Percentiles rank a stretch among this genome's conserved stretches.
phyloP scores from a whole-genome alignment of 139 green algal genomes.

The Coccomyxa sp. region DNA sequence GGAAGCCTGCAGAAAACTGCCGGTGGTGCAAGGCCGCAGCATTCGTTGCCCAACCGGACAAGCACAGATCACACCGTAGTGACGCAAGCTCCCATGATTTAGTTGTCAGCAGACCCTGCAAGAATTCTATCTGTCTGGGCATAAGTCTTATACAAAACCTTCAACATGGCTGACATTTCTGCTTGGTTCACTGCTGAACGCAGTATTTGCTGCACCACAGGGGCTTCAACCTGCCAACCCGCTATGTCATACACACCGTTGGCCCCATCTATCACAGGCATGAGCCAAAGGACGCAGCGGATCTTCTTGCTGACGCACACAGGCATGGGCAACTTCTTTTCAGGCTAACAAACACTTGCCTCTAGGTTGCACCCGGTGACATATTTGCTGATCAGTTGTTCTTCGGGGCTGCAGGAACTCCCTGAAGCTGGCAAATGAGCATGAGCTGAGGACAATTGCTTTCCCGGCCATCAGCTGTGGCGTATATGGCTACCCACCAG shows the following conservation, averaged over 20 bases:
- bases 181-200: neutral
- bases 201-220: neutral
- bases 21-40: constrained; percentile 32
- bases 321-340: constrained; percentile 27
- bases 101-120: neutral
- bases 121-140: neutral
- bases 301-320: constrained; percentile 65
- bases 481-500: constrained; percentile 75
- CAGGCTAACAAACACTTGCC: neutral
- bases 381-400: neutral
- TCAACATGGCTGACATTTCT: neutral
- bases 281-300: constrained; percentile 29
- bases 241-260: constrained; percentile 90
- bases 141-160: neutral
- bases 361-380: neutral
- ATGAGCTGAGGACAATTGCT: constrained; percentile 55
- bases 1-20: constrained; percentile 57
- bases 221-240: constrained; percentile 57
- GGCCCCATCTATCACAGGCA: constrained; percentile 70
- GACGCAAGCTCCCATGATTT: neutral
- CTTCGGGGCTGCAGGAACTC: constrained; percentile 26
- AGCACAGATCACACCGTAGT: constrained; percentile 38
- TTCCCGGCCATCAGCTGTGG: constrained; percentile 88
- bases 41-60: constrained; percentile 81
- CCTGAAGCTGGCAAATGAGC: constrained; percentile 33